Base-by-base conservation (phyloP, 257 asterid species). In the Scutellaria galericulata region DNA sequence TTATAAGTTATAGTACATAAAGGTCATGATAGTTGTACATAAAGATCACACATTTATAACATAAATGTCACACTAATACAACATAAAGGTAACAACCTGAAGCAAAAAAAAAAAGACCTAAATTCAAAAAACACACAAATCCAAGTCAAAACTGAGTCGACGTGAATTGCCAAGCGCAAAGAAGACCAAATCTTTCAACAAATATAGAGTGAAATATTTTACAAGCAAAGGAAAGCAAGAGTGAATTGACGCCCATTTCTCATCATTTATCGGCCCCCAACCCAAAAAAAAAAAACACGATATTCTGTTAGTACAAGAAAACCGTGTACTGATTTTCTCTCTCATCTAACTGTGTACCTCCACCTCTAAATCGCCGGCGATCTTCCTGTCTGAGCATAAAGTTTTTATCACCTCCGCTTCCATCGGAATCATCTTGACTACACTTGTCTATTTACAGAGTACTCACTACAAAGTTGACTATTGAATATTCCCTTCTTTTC, bases 221-320 rank as follows among this genome's bases (percentile, higher is more conserved):
- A 71, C 66, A 64, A 37, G 53, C 52, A 52, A 61, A 37, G 53
- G 45, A 52, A 61, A 65, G 74, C 61, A 57, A 58, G 60, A 51
- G 44, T 24, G 58, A 35, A 63, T 70, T 48, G 14, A 18, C 46
- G 11, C 75, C 60, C 64, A 24, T 48, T 75, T 70, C 40, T 35
- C 66, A 52, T 35, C 50, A 35, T 46, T 61, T 45, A 31, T 53
- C 62, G 71, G 78, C 37, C 59, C 63, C 59, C 35, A 40, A 18
- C 18, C 18, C 0, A 18, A 18, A 18, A 18, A 18, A 18, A 2
- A 8, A 11, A 10, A 24, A 8, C 51, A 66, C n/a, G n/a, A 67
- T 51, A 70, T 75, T 59, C 76, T 62, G 77, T 71, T 79, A 59
- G 15, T 70, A 75, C 80, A 75, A 79, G 78, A 80, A 62, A 75